These are phyloP conservation scores for Aspergillus cavernicola DNA, from an alignment of 495 filamentous ascomycete genomes.

Conservation along the genomic window DNA sequence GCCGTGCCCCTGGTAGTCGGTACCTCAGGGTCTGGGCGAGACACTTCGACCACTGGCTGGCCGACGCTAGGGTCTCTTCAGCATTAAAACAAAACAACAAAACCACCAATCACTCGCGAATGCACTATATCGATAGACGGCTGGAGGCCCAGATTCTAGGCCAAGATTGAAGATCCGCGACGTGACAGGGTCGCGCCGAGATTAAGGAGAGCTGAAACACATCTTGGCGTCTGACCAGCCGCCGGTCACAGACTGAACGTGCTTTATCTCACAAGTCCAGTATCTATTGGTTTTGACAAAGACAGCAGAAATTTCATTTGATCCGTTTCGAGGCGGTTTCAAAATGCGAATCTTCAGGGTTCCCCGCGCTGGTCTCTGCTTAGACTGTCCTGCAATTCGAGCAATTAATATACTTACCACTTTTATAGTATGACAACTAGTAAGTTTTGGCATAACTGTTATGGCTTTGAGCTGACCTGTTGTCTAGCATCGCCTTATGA, in stretches of 20 bases:
- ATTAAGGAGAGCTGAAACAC: slow-evolving; percentile 9
- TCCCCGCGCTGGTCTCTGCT: not conserved
- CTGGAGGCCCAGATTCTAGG: not conserved
- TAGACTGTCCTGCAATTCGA: not conserved
- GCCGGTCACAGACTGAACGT: slow-evolving; percentile 5
- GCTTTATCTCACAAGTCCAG: not conserved
- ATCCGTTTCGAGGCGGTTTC: not conserved
- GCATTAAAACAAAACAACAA: slow-evolving; percentile 1
- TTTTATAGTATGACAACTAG: too few relatives aligned
- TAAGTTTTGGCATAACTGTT: too few relatives aligned
- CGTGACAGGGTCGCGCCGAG: slow-evolving; percentile 1
- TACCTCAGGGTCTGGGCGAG: not conserved
- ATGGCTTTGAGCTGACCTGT: too few relatives aligned
- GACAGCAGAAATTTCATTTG: not conserved
- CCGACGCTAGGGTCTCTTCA: not conserved
- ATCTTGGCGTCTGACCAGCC: slow-evolving; percentile 11
- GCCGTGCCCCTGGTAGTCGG: not conserved
- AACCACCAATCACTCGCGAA: not conserved
- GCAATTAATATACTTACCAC: not conserved
- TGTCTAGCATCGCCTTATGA: too few relatives aligned
- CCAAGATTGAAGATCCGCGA: not conserved
- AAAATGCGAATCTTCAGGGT: not conserved
- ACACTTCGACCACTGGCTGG: not conserved
- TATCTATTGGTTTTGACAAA: not conserved
- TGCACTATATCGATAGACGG: not conserved